phyloP scores from a whole-genome alignment of 2,329 filamentous ascomycete species.

The Pochonia chlamydosporia region DNA sequence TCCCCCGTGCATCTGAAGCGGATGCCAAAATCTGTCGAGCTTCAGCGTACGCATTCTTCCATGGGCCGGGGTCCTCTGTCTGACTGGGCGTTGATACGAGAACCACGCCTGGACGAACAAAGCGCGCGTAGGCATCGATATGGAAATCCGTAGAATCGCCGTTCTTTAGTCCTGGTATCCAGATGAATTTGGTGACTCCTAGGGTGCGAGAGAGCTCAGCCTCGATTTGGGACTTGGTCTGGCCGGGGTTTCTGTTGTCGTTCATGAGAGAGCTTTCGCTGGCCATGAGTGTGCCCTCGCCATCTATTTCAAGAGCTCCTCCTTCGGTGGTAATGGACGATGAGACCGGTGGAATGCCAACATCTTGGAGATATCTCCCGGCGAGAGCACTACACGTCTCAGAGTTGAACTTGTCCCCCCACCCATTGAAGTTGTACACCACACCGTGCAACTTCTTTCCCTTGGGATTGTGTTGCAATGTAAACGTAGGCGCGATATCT shows the following conservation, averaged over 20 bases:
- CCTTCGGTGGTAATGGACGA: conserved; percentile 17
- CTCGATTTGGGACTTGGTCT: conserved; percentile 15
- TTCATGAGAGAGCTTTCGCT: conserved; percentile 24
- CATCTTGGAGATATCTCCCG: conserved; percentile 1
- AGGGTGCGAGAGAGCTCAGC: conserved; percentile 14
- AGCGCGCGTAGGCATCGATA: conserved; percentile 21
- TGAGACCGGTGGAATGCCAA: neutral
- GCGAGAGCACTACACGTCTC: conserved; percentile 11
- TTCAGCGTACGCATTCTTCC: conserved; percentile 17
- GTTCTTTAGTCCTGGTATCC: conserved; percentile 17
- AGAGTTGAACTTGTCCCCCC: conserved; percentile 17
- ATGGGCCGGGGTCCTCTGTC: neutral
- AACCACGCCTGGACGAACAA: conserved; percentile 17
- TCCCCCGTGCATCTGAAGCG: conserved; percentile 16
- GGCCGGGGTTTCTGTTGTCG: conserved; percentile 20
- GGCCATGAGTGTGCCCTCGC: conserved; percentile 20
- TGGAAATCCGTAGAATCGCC: conserved; percentile 22
- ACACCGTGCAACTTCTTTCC: conserved; percentile 11
- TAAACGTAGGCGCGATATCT: conserved; percentile 20
- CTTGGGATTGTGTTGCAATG: conserved; percentile 7
- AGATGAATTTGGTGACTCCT: conserved; percentile 21
- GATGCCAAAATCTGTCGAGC: conserved; percentile 12
- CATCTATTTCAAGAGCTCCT: conserved; percentile 21
- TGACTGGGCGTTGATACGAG: conserved; percentile 16
- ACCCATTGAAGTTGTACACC: conserved; percentile 22